These are phyloP conservation scores for Cladobotryum protrusum DNA, from an alignment of 2,329 filamentous ascomycete species.

Conservation along the genomic window DNA sequence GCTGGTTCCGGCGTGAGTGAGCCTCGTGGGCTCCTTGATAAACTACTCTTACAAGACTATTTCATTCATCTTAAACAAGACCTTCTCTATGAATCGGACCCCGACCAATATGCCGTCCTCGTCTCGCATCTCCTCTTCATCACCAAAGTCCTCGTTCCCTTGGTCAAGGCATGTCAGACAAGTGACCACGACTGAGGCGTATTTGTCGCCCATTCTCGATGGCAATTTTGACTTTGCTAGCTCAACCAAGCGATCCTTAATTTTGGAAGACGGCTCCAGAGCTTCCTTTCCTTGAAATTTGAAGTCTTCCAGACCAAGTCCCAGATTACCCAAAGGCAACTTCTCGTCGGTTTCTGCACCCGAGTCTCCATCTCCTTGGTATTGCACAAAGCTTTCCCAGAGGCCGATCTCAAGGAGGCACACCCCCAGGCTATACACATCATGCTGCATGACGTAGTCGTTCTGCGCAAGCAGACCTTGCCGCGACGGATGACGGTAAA, in stretches of 20 bases:
- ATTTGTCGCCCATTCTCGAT: slow-evolving; percentile 23
- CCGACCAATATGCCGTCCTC: slow-evolving; percentile 24
- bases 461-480: slow-evolving; percentile 35
- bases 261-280: neutral
- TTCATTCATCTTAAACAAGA: slow-evolving; percentile 11
- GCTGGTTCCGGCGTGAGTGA: no score
- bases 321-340: neutral
- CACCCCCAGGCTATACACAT: slow-evolving; percentile 51
- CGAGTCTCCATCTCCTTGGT: slow-evolving; percentile 5
- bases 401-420: slow-evolving; percentile 48
- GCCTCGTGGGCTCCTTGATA: no score
- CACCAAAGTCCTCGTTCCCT: slow-evolving; percentile 23
- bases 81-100: slow-evolving; percentile 24
- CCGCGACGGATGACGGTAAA: slow-evolving; percentile 45
- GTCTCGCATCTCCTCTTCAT: slow-evolving; percentile 22
- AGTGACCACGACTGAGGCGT: slow-evolving; percentile 24
- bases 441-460: slow-evolving; percentile 45
- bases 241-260: slow-evolving; percentile 12
- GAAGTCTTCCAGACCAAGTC: neutral
- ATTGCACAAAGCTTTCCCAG: slow-evolving; percentile 32
- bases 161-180: slow-evolving; percentile 31
- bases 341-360: neutral
- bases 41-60: slow-evolving; percentile 1
- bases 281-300: neutral
- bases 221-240: slow-evolving; percentile 16